Evolutionary conservation across 495 filamentous ascomycete genomes (phyloP).

Genomic region (Penicillium pulvis): DNA sequence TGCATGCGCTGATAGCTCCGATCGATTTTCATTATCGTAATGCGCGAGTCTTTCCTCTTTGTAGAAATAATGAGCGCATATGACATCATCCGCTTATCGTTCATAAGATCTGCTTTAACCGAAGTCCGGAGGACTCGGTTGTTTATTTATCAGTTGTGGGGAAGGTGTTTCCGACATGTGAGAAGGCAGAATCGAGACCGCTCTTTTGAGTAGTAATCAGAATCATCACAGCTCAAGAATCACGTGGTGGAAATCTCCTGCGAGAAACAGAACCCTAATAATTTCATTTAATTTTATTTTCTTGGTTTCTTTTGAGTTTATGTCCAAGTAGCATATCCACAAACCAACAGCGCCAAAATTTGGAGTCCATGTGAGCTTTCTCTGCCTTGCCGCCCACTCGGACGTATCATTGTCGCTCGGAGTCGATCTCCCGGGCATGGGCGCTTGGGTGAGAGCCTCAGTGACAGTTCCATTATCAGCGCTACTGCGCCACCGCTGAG

Average conservation of each 20-base stretch:
- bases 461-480: conserved; percentile 1
- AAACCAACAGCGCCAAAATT: conserved; percentile 40
- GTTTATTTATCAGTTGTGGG: conserved; percentile 13
- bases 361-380: conserved; percentile 17
- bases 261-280: not conserved
- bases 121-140: conserved; percentile 17
- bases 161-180: conserved; percentile 8
- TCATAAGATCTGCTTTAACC: conserved; percentile 15
- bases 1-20: conserved; percentile 12
- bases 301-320: not conserved
- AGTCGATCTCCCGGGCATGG: conserved; percentile 21
- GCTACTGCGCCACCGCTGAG: conserved; percentile 16
- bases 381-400: conserved; percentile 38
- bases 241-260: conserved; percentile 21
- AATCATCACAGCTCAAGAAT: conserved; percentile 1
- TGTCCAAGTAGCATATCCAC: not conserved
- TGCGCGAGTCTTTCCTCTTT: conserved; percentile 18
- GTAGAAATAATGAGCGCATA: conserved; percentile 7
- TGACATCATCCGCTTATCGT: conserved; percentile 27
- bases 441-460: conserved; percentile 8
- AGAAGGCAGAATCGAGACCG: conserved; percentile 4
- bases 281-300: not conserved
- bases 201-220: not conserved
- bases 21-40: conserved; percentile 16
- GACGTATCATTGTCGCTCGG: conserved; percentile 20